Evolutionary conservation across 1,139 yeast species (phyloP), one percentile per base, ranked within the genome.

Genomic region (Blastobotrys illinoisensis): DNA sequence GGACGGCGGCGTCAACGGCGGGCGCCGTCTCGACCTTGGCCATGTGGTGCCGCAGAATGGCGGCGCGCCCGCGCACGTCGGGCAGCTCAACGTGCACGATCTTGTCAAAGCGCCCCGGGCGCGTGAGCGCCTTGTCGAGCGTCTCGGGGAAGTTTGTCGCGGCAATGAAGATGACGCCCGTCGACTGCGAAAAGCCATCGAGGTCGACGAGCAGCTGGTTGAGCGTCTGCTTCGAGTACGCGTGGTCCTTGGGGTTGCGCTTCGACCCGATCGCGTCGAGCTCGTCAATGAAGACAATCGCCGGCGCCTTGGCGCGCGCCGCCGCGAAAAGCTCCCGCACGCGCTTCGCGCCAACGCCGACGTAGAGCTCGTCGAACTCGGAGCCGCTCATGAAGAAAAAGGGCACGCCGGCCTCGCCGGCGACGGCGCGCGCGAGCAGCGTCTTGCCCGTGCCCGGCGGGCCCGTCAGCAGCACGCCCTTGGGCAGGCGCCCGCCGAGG

Each of bases 401-500:
- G 26, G 98, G 99, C 28, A 93, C 99, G 50, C 97, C 99, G 1
- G 99, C 99, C 72, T 95, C 99, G 58, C 99, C 99, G 9, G 99
- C 99, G 44, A 97, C 95, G 18, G 99, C 99, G 64, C 99, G 82
- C 0, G 99, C 99, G 59, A 95, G 79, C 60, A 95, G 76, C 1
- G 99, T 95, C 71, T 95, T 95, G 81, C 99, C 99, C 5, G 99
- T 95, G 74, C 99, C 99, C 44, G 99, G 99, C 44, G 99, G 99
- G 48, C 99, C 99, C 6, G 99, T 93, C 60, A 95, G 77, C 56
- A 95, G 75, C 4, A 95, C 96, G 76, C 99, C 99, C 71, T 91
- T 93, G 55, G 99, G 99, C 63, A 95, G 78, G 71, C 90, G 90
- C 53, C 99, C 99, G 60, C 99, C 99, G 53, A 95, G 79, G 1